phyloP scores from a whole-genome alignment of 2,329 filamentous ascomycete species.

The Neocucurbitaria cava region DNA sequence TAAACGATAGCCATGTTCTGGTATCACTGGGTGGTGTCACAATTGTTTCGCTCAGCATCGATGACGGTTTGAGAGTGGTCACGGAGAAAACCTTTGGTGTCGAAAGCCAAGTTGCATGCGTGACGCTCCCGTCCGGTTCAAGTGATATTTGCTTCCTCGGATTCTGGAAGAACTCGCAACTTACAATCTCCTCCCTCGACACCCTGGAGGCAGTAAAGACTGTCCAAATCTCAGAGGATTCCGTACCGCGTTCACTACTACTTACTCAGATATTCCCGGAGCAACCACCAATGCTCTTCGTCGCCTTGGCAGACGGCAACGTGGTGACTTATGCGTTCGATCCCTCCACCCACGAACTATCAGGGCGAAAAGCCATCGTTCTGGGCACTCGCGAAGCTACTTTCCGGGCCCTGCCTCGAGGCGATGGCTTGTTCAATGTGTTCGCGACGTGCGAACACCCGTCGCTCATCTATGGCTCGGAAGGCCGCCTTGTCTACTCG shows the following conservation, averaged over 20 bases:
- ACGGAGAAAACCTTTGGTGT: constrained; percentile 67
- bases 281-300: constrained; percentile 77
- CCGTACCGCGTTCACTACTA: constrained; percentile 81
- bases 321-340: constrained; percentile 84
- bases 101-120: constrained; percentile 82
- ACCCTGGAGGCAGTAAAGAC: constrained; percentile 71
- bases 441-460: constrained; percentile 95
- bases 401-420: constrained; percentile 77
- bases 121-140: constrained; percentile 73
- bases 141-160: constrained; percentile 77
- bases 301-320: constrained; percentile 91
- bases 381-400: constrained; percentile 85
- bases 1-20: constrained; percentile 73
- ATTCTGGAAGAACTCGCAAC: constrained; percentile 83
- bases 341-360: constrained; percentile 66
- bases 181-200: constrained; percentile 75
- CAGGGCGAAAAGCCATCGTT: constrained; percentile 78
- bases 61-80: constrained; percentile 63
- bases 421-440: constrained; percentile 73
- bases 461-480: constrained; percentile 88
- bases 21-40: constrained; percentile 78
- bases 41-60: constrained; percentile 72
- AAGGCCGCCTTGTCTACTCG: constrained; percentile 88
- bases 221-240: constrained; percentile 64
- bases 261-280: constrained; percentile 75